Evolutionary conservation across 1,284 basidiomycete genomes (phyloP), one percentile per base, ranked within the genome.

Genomic region (Phellinidium pouzarii): DNA sequence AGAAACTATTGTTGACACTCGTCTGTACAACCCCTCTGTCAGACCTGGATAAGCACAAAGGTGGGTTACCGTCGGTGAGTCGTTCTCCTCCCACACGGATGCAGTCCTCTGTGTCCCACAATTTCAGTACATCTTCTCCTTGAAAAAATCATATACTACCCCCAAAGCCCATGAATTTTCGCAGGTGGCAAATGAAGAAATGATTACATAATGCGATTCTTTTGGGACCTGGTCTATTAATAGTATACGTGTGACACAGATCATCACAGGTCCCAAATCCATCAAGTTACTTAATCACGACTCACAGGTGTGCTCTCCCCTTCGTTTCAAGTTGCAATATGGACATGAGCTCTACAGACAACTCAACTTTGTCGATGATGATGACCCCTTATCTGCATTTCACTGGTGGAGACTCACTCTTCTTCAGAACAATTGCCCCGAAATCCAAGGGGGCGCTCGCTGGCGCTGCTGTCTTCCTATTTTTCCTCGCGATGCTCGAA

Each of bases 301-400:
- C 31, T 34, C 31, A 34, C 7, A 14, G 6, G 31, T 34, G 7
- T 14, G 9, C 31, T 34, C 6, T 14, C 31, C 31, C 14, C 31
- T 14, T 34, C 31, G 9, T 14, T 11, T 14, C 31, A 34, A 34
- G 31, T 34, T 34, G 11, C 7, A 34, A 34, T 8, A 57, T 59
- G 57, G 58, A 60, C 50, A 60, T 55, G 57, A 42, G 42, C 42
- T 57, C 56, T 20, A 60, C 11, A 60, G 63, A 26, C 36, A 31
- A 52, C 31, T 44, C 50, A 7, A 25, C 22, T 11, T 26, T 31
- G 29, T 62, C 62, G 50, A 62, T 60, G 44, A 69, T 64, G 53
- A 84, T 84, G 84, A 71, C 68, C 2, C 78, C 82, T 0, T 86
- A 74, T 64, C 67, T 90, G 20, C 87, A 89, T 62, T 83, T 87